These are phyloP conservation scores for Taxillus chinensis DNA, from an alignment of 164 flowering plant species.

Conservation along the genomic window DNA sequence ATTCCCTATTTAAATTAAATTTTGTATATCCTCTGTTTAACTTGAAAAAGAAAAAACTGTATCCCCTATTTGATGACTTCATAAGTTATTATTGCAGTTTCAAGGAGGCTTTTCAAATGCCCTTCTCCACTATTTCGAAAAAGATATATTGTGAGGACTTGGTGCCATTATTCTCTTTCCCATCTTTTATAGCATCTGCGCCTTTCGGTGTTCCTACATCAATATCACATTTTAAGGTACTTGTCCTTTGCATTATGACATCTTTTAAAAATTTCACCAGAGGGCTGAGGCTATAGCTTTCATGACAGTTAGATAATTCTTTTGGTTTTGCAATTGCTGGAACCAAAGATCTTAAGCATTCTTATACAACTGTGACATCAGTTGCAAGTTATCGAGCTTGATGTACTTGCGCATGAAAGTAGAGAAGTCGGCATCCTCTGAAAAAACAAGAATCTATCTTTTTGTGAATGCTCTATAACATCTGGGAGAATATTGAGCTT, in stretches of 20 bases:
- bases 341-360: neutral
- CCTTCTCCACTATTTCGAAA: constrained; percentile 59
- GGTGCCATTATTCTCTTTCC: constrained; percentile 56
- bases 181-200: constrained; percentile 24
- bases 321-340: neutral
- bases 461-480: too few species aligned
- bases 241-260: neutral
- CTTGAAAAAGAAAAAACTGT: neutral
- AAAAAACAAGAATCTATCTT: too few species aligned
- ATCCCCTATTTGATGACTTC: constrained; percentile 8
- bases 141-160: constrained; percentile 56
- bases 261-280: neutral
- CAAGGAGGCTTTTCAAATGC: constrained; percentile 77
- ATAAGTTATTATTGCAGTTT: constrained; percentile 41
- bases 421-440: neutral
- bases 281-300: neutral
- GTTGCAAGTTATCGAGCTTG: neutral
- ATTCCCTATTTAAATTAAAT: neutral
- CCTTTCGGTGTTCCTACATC: constrained; percentile 42
- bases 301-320: neutral
- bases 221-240: constrained; percentile 74
- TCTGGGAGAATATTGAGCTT: too few species aligned
- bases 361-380: too few species aligned
- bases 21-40: neutral
- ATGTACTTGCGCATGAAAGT: neutral